A percentile compares a stretch with the other conserved stretches of the same genome.
These are phyloP conservation scores for Chrysoporthe cubensis DNA, from an alignment of 2,329 filamentous ascomycete genomes.

Conservation along the genomic window DNA sequence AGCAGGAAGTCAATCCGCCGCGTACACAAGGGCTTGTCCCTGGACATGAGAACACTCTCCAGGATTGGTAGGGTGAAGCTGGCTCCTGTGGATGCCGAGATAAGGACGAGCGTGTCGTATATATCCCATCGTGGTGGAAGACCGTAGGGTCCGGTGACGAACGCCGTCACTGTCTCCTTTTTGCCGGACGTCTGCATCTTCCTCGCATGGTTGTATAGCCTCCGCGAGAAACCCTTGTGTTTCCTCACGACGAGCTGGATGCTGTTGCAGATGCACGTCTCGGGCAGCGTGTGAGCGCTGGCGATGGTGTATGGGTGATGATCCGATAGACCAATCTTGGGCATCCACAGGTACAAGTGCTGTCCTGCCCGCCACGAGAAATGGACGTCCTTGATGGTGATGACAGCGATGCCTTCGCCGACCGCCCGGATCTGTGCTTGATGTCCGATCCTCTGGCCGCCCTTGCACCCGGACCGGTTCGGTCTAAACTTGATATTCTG, in stretches of 20 bases:
- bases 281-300: constrained; percentile 54
- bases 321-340: constrained; percentile 56
- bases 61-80: constrained; percentile 65
- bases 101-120: constrained; percentile 62
- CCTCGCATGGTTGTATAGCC: constrained; percentile 52
- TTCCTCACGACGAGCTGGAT: constrained; percentile 62
- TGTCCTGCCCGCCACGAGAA: constrained; percentile 64
- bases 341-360: constrained; percentile 65
- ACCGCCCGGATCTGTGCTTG: constrained; percentile 52
- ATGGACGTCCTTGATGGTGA: constrained; percentile 63
- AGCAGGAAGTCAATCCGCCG: constrained; percentile 58
- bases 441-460: constrained; percentile 56
- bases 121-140: constrained; percentile 58
- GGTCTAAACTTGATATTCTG: constrained; percentile 54
- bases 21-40: constrained; percentile 47
- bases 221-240: constrained; percentile 60
- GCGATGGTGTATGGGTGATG: constrained; percentile 66
- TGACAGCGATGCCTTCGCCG: constrained; percentile 56
- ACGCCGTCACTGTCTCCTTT: constrained; percentile 45
- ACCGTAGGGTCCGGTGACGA: constrained; percentile 62
- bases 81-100: constrained; percentile 66
- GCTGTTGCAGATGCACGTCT: constrained; percentile 60
- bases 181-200: constrained; percentile 38
- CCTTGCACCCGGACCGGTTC: constrained; percentile 48
- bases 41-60: constrained; percentile 53